These are phyloP conservation scores for Chenopodium album DNA, from an alignment of 148 eudicot species.

Conservation along the genomic window DNA sequence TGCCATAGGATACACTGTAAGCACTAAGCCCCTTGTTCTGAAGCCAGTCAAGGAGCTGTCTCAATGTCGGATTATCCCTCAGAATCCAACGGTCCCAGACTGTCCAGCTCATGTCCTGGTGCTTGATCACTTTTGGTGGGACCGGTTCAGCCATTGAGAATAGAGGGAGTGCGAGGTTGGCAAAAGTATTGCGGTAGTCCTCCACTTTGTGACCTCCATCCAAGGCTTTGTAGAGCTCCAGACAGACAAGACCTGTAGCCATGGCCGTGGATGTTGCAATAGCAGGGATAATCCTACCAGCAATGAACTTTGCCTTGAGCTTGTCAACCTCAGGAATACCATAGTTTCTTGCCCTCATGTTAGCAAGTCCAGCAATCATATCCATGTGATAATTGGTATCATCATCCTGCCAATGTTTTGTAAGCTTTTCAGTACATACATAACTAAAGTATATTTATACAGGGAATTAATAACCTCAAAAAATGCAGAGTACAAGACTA, in stretches of 20 bases:
- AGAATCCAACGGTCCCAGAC: conserved; percentile 62
- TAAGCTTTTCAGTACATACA: not conserved
- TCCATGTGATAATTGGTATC: conserved; percentile 67
- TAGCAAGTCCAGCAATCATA: conserved; percentile 64
- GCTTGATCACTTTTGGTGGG: conserved; percentile 59
- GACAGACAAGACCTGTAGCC: conserved; percentile 62
- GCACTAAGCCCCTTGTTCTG: conserved; percentile 52
- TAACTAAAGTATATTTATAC: not conserved
- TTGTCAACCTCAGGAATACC: conserved; percentile 59
- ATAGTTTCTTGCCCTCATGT: conserved; percentile 72
- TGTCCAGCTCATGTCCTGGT: conserved; percentile 66
- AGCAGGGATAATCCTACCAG: conserved; percentile 63
- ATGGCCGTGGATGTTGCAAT: conserved; percentile 60
- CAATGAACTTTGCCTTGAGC: conserved; percentile 61
- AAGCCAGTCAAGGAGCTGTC: conserved; percentile 68
- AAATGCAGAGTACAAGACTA: not conserved
- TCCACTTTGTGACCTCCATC: conserved; percentile 54
- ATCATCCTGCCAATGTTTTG: conserved; percentile 40
- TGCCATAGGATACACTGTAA: conserved; percentile 68
- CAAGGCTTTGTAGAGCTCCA: conserved; percentile 59
- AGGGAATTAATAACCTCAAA: not conserved
- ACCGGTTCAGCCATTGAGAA: conserved; percentile 64
- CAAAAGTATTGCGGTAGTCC: conserved; percentile 65
- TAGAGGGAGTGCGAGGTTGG: conserved; percentile 59
- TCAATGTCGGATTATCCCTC: conserved; percentile 47